These are phyloP conservation scores for Mediolabrus comicus DNA, from an alignment of 108 stramenopile species.

Conservation along the genomic window DNA sequence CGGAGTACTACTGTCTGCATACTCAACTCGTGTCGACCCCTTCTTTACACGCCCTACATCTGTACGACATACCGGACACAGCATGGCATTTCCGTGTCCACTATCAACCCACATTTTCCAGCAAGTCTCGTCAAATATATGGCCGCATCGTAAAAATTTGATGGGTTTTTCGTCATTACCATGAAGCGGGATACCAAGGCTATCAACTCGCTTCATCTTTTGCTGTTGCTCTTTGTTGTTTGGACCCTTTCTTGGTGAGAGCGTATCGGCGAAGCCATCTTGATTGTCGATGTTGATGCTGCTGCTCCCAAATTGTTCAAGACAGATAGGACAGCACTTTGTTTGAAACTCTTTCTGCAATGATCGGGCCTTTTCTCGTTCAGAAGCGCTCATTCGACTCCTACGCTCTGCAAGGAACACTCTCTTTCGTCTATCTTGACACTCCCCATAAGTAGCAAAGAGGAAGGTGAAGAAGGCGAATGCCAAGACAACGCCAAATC, in stretches of 20 bases:
- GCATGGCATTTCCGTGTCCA: conserved; percentile 75
- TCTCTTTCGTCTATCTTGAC: conserved; percentile 73
- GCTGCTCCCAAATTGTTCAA: conserved; percentile 58
- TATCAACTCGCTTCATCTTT: conserved; percentile 57
- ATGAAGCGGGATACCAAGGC: conserved; percentile 62
- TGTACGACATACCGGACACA: conserved; percentile 84
- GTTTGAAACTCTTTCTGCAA: conserved; percentile 70
- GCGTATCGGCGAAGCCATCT: background rate
- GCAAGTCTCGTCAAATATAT: conserved; percentile 85
- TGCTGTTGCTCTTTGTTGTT: conserved; percentile 2
- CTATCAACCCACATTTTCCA: conserved; percentile 81
- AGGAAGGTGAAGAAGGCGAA: conserved; percentile 82
- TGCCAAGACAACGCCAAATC: conserved; percentile 81
- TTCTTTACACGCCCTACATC: conserved; percentile 55
- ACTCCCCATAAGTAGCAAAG: conserved; percentile 87
- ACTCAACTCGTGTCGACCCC: background rate
- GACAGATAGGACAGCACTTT: conserved; percentile 75
- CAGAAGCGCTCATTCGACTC: conserved; percentile 59
- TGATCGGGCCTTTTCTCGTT: conserved; percentile 70
- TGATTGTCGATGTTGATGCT: conserved; percentile 10
- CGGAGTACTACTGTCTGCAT: background rate
- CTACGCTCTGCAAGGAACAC: conserved; percentile 63
- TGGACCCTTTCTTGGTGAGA: conserved; percentile 5
- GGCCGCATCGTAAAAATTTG: conserved; percentile 85
- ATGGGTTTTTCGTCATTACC: conserved; percentile 73